Conservation (phyloP, 2,329 filamentous ascomycete species). For the Fusarium annulatum region DNA sequence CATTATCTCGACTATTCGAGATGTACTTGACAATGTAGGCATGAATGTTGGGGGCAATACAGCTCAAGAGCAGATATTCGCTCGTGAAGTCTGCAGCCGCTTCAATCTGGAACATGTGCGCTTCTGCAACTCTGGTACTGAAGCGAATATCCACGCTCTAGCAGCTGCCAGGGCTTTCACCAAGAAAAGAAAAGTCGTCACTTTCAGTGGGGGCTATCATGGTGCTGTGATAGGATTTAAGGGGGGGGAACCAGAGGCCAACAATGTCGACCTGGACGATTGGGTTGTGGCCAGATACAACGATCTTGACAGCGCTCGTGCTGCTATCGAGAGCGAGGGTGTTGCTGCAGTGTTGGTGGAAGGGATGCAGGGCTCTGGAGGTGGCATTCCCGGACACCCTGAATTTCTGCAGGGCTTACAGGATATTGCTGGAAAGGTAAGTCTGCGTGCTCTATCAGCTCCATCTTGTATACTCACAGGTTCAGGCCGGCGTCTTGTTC, state of each 20-base stretch:
- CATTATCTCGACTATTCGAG: slow-evolving; percentile 61
- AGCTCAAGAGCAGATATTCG: slow-evolving; percentile 62
- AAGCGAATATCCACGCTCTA: slow-evolving; percentile 71
- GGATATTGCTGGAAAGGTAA: slow-evolving; percentile 54
- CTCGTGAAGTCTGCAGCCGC: slow-evolving; percentile 61
- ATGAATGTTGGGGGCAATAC: slow-evolving; percentile 67
- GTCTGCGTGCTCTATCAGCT: not conserved
- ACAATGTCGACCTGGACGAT: slow-evolving; percentile 63
- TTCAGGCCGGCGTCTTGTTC: slow-evolving; percentile 64
- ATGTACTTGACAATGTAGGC: slow-evolving; percentile 59
- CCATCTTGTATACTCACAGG: not conserved
- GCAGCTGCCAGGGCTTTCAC: slow-evolving; percentile 62
- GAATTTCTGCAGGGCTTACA: slow-evolving; percentile 66
- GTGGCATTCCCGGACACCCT: slow-evolving; percentile 61
- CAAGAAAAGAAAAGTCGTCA: slow-evolving; percentile 59
- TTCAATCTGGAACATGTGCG: slow-evolving; percentile 67
- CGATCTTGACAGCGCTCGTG: slow-evolving; percentile 59
- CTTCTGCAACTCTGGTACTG: slow-evolving; percentile 74
- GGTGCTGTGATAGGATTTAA: slow-evolving; percentile 53
- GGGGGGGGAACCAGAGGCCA: slow-evolving; percentile 49
- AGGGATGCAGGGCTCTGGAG: slow-evolving; percentile 72
- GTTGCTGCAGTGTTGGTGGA: slow-evolving; percentile 75
- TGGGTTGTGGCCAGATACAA: slow-evolving; percentile 73
- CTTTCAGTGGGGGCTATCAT: slow-evolving; percentile 59
- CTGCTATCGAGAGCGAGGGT: slow-evolving; percentile 56